These are phyloP conservation scores for Obba rivulosa DNA, from an alignment of 768 basidiomycete genomes.

Conservation along the genomic window DNA sequence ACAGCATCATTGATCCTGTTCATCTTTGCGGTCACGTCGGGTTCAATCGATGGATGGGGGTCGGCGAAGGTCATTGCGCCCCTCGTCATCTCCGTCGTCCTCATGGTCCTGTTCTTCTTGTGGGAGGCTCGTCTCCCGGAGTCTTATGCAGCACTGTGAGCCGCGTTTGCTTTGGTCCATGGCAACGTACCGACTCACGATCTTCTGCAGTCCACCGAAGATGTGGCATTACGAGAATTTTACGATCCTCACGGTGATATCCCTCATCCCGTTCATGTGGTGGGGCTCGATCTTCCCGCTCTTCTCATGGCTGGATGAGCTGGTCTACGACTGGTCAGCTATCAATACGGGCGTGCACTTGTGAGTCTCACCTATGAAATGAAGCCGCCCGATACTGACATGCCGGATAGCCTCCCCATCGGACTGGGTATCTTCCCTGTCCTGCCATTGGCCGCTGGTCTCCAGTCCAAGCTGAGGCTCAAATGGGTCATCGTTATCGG, in stretches of 20 bases:
- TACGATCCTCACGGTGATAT: conserved; percentile 23
- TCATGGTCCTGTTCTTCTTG: conserved; percentile 31
- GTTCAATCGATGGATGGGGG: conserved; percentile 33
- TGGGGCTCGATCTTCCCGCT: conserved; percentile 25
- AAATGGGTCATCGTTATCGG: conserved; percentile 43
- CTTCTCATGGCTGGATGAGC: conserved; percentile 26
- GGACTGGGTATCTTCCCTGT: conserved; percentile 32
- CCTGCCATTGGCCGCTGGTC: conserved; percentile 27
- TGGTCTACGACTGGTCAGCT: conserved; percentile 24
- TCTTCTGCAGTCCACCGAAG: conserved; percentile 19
- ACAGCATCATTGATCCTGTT: conserved; percentile 24
- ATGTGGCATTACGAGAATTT: conserved; percentile 33
- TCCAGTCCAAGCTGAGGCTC: conserved; percentile 24
- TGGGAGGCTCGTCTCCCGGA: conserved; percentile 29
- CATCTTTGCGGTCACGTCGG: conserved; percentile 27
- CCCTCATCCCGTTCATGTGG: conserved; percentile 32
- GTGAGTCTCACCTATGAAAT: conserved; percentile 9
- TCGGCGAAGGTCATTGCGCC: conserved; percentile 32
- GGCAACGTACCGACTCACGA: not conserved
- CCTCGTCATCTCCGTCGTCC: conserved; percentile 31
- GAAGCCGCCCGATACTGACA: not conserved
- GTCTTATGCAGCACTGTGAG: conserved; percentile 28
- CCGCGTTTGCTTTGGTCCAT: too few species aligned
- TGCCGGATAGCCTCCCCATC: conserved; percentile 17
- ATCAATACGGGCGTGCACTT: conserved; percentile 28